Evolutionary conservation across 2,329 filamentous ascomycete species (phyloP).

Genomic region (Trichoderma pleuroti): DNA sequence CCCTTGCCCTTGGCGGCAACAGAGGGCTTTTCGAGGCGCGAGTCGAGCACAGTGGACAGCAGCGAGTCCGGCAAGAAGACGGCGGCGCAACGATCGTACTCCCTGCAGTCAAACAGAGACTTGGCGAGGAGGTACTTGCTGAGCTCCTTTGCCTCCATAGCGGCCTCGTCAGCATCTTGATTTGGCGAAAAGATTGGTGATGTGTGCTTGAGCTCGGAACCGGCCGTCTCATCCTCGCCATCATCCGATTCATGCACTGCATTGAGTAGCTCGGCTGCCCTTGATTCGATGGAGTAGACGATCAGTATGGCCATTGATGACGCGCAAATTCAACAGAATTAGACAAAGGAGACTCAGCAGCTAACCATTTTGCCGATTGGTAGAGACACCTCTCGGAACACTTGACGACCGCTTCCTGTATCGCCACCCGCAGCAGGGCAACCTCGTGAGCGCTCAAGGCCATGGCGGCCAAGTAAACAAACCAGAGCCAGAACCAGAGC

Average conservation of each 20-base stretch:
- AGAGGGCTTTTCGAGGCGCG: slow-evolving; percentile 39
- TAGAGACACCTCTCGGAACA: slow-evolving; percentile 95
- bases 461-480: slow-evolving; percentile 38
- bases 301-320: slow-evolving; percentile 1
- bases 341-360: not conserved
- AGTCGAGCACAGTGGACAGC: slow-evolving; percentile 60
- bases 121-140: slow-evolving; percentile 87
- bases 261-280: slow-evolving; percentile 90
- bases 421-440: slow-evolving; percentile 64
- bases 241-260: slow-evolving; percentile 65
- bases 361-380: slow-evolving; percentile 91
- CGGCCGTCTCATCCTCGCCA: slow-evolving; percentile 45
- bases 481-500: not conserved
- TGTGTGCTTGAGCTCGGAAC: slow-evolving; percentile 38
- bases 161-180: slow-evolving; percentile 66
- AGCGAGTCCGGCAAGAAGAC: slow-evolving; percentile 82
- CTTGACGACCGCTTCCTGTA: slow-evolving; percentile 82
- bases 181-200: slow-evolving; percentile 52
- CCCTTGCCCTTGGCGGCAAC: slow-evolving; percentile 46
- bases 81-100: slow-evolving; percentile 89
- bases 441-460: slow-evolving; percentile 54
- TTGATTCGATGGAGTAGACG: slow-evolving; percentile 36
- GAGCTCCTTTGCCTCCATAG: slow-evolving; percentile 73
- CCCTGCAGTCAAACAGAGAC: slow-evolving; percentile 89
- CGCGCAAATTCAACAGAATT: not conserved